phyloP scores from a whole-genome alignment of 2,329 filamentous ascomycete species.

The Hymenotorrendiella dingleyae region DNA sequence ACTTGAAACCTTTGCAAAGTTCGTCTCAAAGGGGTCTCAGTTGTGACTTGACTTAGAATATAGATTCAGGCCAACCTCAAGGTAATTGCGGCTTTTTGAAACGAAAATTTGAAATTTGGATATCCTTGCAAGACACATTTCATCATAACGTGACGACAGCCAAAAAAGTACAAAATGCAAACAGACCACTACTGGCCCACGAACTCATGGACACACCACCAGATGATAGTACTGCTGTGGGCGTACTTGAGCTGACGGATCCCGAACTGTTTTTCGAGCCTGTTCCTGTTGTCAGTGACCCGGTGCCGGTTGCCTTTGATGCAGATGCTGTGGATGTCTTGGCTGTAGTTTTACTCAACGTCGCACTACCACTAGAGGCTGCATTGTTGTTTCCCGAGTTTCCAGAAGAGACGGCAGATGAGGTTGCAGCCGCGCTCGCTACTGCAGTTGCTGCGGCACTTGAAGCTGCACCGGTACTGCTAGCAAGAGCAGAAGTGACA shows the following conservation, averaged over 20 bases:
- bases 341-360: neutral
- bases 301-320: neutral
- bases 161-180: neutral
- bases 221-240: neutral
- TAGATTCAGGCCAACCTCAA: too few species aligned
- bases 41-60: too few species aligned
- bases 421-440: neutral
- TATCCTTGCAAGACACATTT: neutral
- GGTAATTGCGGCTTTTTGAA: too few species aligned
- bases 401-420: neutral
- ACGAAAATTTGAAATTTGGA: too few species aligned
- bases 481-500: constrained; percentile 3
- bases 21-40: too few species aligned
- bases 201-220: neutral
- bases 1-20: too few species aligned
- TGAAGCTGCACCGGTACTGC: neutral
- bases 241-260: neutral
- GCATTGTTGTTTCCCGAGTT: neutral
- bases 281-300: neutral
- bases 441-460: neutral
- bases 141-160: neutral
- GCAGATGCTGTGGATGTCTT: neutral
- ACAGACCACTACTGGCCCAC: neutral
- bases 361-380: neutral
- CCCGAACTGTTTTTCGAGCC: neutral